A percentile compares a stretch with the other conserved stretches of the same genome.
These are phyloP conservation scores for Tillandsia leiboldiana DNA, from an alignment of 176 grass and related monocot genomes.

Conservation along the genomic window DNA sequence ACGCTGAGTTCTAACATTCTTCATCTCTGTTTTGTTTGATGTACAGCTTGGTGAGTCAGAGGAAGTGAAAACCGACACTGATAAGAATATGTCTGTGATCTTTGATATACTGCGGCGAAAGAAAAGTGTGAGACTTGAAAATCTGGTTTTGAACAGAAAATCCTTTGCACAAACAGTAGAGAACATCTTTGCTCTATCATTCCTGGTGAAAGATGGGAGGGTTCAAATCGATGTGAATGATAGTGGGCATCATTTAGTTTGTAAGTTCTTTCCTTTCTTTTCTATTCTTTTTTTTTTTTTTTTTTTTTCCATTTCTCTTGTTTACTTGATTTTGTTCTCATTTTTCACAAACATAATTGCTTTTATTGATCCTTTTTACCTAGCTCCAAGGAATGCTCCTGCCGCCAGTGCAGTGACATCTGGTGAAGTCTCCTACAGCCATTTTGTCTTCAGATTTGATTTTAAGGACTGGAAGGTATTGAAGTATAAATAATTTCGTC, in stretches of 20 bases:
- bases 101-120: conserved; percentile 72
- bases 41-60: conserved; percentile 63
- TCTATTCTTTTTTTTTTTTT: background rate
- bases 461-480: conserved; percentile 88
- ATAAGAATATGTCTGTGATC: conserved; percentile 62
- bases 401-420: conserved; percentile 49
- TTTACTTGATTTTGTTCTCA: background rate
- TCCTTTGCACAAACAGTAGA: conserved; percentile 97
- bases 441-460: conserved; percentile 90
- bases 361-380: conserved; percentile 7
- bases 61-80: conserved; percentile 64
- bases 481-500: background rate
- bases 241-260: conserved; percentile 54
- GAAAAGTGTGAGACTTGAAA: conserved; percentile 53
- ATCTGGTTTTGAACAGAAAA: conserved; percentile 67
- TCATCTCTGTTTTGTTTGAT: background rate
- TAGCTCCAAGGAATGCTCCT: conserved; percentile 87
- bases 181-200: conserved; percentile 87
- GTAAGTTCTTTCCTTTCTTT: conserved; percentile 35
- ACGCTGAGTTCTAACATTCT: background rate
- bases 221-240: conserved; percentile 64
- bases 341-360: background rate
- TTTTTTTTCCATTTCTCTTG: background rate
- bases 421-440: conserved; percentile 65
- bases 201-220: conserved; percentile 91